Conservation (phyloP, 257 asterid genomes). For the Fraxinus americana region DNA sequence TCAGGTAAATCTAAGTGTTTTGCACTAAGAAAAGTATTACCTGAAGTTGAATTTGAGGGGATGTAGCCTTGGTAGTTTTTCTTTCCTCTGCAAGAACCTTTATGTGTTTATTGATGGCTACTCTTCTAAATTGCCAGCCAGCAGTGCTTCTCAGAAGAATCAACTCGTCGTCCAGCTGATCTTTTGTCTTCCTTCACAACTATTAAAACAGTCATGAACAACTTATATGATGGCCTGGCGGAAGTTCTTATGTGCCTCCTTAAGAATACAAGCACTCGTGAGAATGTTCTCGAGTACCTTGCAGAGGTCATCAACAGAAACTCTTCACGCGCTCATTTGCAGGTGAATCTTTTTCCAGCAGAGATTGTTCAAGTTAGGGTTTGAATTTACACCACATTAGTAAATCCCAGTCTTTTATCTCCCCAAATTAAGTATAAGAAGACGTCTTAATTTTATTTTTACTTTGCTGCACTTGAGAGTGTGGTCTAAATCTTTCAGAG, state of each 20-base stretch:
- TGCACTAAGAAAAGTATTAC: no score
- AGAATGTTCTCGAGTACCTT: conserved; percentile 82
- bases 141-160: conserved; percentile 88
- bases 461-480: conserved; percentile 18
- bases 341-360: conserved; percentile 42
- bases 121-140: conserved; percentile 50
- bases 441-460: conserved; percentile 11
- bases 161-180: conserved; percentile 92
- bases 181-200: conserved; percentile 87
- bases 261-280: conserved; percentile 75
- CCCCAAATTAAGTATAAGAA: background rate
- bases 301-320: conserved; percentile 85
- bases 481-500: background rate
- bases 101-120: conserved; percentile 34
- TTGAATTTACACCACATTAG: background rate
- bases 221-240: conserved; percentile 74
- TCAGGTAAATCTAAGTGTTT: background rate
- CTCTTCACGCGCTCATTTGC: conserved; percentile 87
- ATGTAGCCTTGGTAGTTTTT: no score
- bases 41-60: no score
- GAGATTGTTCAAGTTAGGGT: background rate
- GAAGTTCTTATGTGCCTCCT: conserved; percentile 82
- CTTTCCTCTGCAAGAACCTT: background rate
- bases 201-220: conserved; percentile 85
- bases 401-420: background rate